Evolutionary conservation across 1,139 yeast genomes (phyloP).

Genomic region (Lodderomyces theae): DNA sequence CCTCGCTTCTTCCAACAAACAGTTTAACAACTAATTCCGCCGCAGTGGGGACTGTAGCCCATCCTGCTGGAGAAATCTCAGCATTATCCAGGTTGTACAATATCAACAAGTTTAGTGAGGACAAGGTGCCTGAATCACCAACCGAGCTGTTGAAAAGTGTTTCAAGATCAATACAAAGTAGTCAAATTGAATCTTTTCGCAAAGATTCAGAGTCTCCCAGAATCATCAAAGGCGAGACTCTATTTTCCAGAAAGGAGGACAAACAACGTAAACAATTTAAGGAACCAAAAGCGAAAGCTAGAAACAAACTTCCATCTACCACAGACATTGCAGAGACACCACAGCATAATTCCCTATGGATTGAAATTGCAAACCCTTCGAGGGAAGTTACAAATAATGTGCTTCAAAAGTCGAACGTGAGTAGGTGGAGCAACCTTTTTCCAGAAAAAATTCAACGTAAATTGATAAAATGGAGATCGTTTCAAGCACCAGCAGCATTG

Average conservation of each 20-base stretch:
- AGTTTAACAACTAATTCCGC: conserved; percentile 34
- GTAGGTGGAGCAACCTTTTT: conserved; percentile 86
- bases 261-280: background rate
- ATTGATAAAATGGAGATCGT: conserved; percentile 85
- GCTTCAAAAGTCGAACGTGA: conserved; percentile 35
- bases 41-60: conserved; percentile 40
- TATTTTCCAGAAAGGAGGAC: conserved; percentile 12
- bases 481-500: conserved; percentile 88
- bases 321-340: conserved; percentile 11
- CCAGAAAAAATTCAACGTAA: conserved; percentile 66
- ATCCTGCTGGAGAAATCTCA: conserved; percentile 26
- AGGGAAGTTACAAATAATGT: conserved; percentile 49
- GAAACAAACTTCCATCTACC: background rate
- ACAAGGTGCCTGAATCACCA: conserved; percentile 13
- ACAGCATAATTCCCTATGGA: conserved; percentile 50
- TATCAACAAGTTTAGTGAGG: conserved; percentile 37
- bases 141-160: background rate
- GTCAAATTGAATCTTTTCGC: conserved; percentile 7
- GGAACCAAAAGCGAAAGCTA: background rate
- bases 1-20: conserved; percentile 20
- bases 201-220: conserved; percentile 14
- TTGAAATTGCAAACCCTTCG: conserved; percentile 68
- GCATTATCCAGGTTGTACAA: conserved; percentile 42
- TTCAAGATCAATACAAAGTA: background rate
- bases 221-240: conserved; percentile 13